Evolutionary conservation across 75 land plant species (phyloP), one percentile per base, ranked within the genome.

Genomic region (Adiantum capillusveneris): DNA sequence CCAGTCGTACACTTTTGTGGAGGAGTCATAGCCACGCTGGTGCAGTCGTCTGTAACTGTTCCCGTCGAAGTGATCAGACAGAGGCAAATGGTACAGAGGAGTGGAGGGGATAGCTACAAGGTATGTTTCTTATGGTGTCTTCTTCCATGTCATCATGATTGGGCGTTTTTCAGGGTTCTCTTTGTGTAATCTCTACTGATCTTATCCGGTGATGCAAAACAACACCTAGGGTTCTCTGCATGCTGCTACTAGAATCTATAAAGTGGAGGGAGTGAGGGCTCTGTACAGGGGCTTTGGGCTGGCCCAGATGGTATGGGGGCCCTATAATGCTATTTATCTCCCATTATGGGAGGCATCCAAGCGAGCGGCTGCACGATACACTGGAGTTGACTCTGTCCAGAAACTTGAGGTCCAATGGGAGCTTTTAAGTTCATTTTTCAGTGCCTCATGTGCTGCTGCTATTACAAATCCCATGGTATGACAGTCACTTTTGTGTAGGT

Each of bases 271-370:
- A 9, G 0, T 72, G 42, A 63, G 69, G 7, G 69, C 75, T 17
- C 19, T 72, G 24, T 72, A 72, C 48, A 65, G 64, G 21, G 75
- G 75, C 13, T 72, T 72, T 29, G 31, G 67, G 5, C 24, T 72
- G 13, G 75, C 75, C 5, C 75, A 72, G 57, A 29, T 72, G 64
- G 75, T 72, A 17, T 72, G 75, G 75, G 75, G 75, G 17, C 75
- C 75, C 13, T 72, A 72, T 63, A 72, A 72, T 31, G 75, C 75
- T 6, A 59, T 72, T 19, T 72, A 72, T 53, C 53, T 72, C 11
- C 75, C 75, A 27, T 49, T 72, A 21, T 72, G 75, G 75, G 75
- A 72, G 49, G 67, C 59, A 19, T 58, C 62, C 24, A 72, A 72
- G 21, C 62, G 48, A 6, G 29, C 57, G 1, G 71, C 71, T 37